Percentiles rank a stretch among this genome's conserved stretches.
phyloP scores from a whole-genome alignment of 2,329 filamentous ascomycete species.

The Lachnellula suecica region DNA sequence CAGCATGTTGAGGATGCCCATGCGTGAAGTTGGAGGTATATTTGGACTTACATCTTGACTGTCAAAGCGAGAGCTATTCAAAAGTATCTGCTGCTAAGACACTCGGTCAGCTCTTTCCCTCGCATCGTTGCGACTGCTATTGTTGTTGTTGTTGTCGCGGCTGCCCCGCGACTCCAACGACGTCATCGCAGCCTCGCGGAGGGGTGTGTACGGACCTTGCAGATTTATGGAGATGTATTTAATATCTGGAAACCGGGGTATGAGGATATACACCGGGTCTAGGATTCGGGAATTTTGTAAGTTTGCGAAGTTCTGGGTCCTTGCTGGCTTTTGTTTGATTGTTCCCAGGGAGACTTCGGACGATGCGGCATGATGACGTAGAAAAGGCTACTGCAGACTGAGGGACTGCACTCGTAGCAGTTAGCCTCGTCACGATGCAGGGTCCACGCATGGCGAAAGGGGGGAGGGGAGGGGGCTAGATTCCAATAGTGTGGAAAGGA shows the following conservation, averaged over 20 bases:
- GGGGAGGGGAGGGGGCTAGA: too few relatives aligned
- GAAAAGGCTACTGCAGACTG: too few relatives aligned
- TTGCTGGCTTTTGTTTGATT: slow-evolving; percentile 5
- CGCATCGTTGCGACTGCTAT: too few relatives aligned
- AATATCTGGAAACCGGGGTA: slow-evolving; percentile 8
- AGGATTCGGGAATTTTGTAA: neutral
- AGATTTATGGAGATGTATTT: neutral
- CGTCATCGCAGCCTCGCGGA: slow-evolving; percentile 9
- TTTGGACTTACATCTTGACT: slow-evolving; percentile 22
- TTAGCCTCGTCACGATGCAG: too few relatives aligned
- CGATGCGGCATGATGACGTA: too few relatives aligned
- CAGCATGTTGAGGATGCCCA: slow-evolving; percentile 7
- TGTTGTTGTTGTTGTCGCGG: neutral
- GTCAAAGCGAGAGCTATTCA: slow-evolving; percentile 7
- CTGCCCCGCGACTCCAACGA: slow-evolving; percentile 4
- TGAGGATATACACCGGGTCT: slow-evolving; percentile 9
- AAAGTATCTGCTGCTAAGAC: neutral
- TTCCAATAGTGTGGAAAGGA: too few relatives aligned
- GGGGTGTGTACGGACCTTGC: slow-evolving; percentile 1
- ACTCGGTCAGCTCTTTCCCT: slow-evolving; percentile 21
- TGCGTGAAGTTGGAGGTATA: slow-evolving; percentile 8
- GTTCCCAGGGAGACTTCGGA: too few relatives aligned
- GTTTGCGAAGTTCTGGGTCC: slow-evolving; percentile 6
- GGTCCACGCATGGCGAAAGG: too few relatives aligned
- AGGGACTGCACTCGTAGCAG: too few relatives aligned